These are phyloP conservation scores for Candida suzukii DNA, from an alignment of 805 yeast species.

Conservation along the genomic window DNA sequence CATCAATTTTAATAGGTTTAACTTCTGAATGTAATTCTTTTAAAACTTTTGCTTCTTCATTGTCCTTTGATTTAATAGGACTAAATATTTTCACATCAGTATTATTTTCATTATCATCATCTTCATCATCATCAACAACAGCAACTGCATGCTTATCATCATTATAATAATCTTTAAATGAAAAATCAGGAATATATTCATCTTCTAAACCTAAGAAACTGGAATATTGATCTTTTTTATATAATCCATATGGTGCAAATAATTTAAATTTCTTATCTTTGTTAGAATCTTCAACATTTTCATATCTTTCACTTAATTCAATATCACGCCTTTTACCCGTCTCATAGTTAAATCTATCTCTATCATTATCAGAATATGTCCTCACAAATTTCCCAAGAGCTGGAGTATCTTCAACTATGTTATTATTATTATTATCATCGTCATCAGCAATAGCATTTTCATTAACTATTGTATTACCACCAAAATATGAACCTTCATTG, in stretches of 20 bases:
- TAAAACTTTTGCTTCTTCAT: neutral
- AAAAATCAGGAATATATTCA: slow-evolving; percentile 70
- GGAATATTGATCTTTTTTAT: neutral
- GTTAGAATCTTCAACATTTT: neutral
- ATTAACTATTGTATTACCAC: neutral
- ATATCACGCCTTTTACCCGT: slow-evolving; percentile 1
- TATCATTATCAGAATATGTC: slow-evolving; percentile 1
- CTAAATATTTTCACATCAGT: neutral
- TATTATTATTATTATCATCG: neutral
- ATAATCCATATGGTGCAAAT: neutral
- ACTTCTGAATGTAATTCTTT: slow-evolving; percentile 18
- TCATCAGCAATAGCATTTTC: neutral
- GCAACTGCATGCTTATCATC: neutral
- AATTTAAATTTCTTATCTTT: neutral
- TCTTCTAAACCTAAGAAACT: slow-evolving; percentile 49
- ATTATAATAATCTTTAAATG: slow-evolving; percentile 4
- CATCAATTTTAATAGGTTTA: slow-evolving; percentile 21
- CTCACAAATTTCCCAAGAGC: too few species aligned
- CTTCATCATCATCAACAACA: neutral
- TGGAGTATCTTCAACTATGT: too few species aligned
- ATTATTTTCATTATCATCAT: neutral
- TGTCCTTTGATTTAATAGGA: too few species aligned
- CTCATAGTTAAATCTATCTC: neutral
- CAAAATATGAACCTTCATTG: neutral
- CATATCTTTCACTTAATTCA: neutral